Base-by-base conservation (phyloP, 75 land plant species). In the Selaginella moellendorffii region DNA sequence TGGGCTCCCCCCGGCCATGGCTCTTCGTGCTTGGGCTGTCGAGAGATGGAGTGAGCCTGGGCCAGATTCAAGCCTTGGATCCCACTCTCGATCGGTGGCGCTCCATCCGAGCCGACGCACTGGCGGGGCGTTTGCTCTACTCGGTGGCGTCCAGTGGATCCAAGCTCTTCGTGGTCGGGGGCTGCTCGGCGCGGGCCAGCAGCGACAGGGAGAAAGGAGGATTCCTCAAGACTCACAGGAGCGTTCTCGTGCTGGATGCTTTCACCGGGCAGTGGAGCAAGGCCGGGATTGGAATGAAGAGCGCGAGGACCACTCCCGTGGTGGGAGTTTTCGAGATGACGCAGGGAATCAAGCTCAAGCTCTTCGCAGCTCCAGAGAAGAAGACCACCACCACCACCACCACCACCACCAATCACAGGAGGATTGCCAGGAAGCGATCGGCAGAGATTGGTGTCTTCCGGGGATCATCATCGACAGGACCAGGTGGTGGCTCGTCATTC, bases 11-110 rank as follows among this genome's bases (percentile, higher is more conserved):
- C 68, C 75, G 65, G 26, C 89, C 93, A 59, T 88, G 93, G 89
- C 46, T 88, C 31, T 85, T 88, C 66, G 29, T 88, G 58, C 82
- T 88, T 70, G 89, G 89, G 23, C 68, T 77, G 28, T 77, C 78
- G 1, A 80, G 68, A 56, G 83, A 74, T 61, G 79, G 83, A 0
- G 75, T 54, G 63, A 74, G 78, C 54, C 64, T 73, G 29, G 85
- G 80, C 17, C 78, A 82, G 53, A 78, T 88, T 5, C 85, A 80
- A 63, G 85, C 83, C 18, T 62, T 80, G 5, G 89, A 88, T 76
- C 65, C 77, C 12, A 66, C 79, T 58, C 62, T 68, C 54, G 67
- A 70, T 21, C 58, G 74, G 62, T 88, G 89, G 89, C 85, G 78
- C 26, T 66, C 63, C 31, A 70, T 80, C 2, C 56, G 72, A 63